phyloP scores from a whole-genome alignment of 495 filamentous ascomycete species.

The Neurospora discreta region DNA sequence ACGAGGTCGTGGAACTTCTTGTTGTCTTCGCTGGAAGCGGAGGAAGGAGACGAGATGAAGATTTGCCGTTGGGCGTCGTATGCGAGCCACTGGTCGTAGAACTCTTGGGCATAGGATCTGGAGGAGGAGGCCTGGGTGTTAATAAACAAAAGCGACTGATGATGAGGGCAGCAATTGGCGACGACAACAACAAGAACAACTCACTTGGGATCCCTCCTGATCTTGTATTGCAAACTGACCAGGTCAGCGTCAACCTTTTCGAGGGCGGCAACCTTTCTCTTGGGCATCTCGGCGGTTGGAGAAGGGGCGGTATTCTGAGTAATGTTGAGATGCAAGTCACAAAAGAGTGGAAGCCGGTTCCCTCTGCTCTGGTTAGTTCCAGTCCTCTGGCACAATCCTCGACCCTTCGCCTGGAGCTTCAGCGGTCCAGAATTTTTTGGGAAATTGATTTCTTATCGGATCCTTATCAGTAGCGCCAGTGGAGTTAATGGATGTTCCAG shows the following conservation, averaged over 20 bases:
- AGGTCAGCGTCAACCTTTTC: constrained; percentile 93
- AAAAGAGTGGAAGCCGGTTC: not conserved
- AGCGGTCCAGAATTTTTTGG: not conserved
- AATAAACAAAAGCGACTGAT: not conserved
- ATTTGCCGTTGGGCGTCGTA: constrained; percentile 87
- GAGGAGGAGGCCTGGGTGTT: not conserved
- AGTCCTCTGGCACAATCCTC: not conserved
- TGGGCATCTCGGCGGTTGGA: constrained; percentile 46
- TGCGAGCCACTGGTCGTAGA: constrained; percentile 77
- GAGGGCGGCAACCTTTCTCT: constrained; percentile 78
- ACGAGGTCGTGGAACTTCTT: constrained; percentile 67
- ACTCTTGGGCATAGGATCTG: constrained; percentile 77
- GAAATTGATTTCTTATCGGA: not conserved
- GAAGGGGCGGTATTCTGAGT: not conserved
- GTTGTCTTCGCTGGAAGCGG: constrained; percentile 62
- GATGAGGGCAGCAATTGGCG: not conserved
- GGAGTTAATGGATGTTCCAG: not conserved
- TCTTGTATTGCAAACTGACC: constrained; percentile 81
- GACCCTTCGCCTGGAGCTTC: not conserved
- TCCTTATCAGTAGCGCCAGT: not conserved
- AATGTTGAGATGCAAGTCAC: not conserved
- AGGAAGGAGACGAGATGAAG: constrained; percentile 70
- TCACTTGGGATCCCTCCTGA: constrained; percentile 69
- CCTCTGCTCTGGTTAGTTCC: not conserved
- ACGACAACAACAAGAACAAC: constrained; percentile 6